These are phyloP conservation scores for Jackrogersella minutella DNA, from an alignment of 495 filamentous ascomycete species.

Conservation along the genomic window DNA sequence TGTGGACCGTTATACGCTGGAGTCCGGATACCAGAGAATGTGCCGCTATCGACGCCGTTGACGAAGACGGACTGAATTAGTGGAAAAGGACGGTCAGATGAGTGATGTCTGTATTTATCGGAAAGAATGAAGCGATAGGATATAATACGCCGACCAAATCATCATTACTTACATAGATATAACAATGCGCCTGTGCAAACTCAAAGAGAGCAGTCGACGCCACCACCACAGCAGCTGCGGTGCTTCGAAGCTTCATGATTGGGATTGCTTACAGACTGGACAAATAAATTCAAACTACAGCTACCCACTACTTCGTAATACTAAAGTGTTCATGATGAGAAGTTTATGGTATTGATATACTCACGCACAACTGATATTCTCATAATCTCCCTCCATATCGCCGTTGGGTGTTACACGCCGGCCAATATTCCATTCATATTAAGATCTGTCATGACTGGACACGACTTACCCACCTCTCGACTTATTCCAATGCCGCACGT, in stretches of 20 bases:
- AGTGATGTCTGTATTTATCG: neutral
- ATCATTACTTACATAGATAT: slow-evolving; percentile 42
- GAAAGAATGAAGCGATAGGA: neutral
- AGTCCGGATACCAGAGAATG: slow-evolving; percentile 49
- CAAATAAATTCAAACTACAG: too few species aligned
- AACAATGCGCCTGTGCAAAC: slow-evolving; percentile 36
- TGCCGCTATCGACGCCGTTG: slow-evolving; percentile 56
- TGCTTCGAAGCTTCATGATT: slow-evolving; percentile 11
- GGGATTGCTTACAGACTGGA: too few species aligned
- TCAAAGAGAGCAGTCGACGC: slow-evolving; percentile 4
- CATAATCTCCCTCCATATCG: too few species aligned
- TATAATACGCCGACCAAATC: neutral
- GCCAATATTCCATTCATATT: too few species aligned
- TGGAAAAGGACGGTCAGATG: neutral
- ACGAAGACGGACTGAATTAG: slow-evolving; percentile 48
- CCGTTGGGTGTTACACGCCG: too few species aligned
- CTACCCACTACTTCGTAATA: too few species aligned
- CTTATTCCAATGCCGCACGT: too few species aligned
- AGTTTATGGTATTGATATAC: too few species aligned
- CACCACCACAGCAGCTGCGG: slow-evolving; percentile 7
- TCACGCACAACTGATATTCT: too few species aligned
- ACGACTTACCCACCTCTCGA: too few species aligned
- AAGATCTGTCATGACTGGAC: too few species aligned
- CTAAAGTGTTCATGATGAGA: too few species aligned
- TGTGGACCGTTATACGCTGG: slow-evolving; percentile 52